Base-by-base conservation (phyloP, 176 grass and related monocot species). In the Hsuehochloa calcarea region DNA sequence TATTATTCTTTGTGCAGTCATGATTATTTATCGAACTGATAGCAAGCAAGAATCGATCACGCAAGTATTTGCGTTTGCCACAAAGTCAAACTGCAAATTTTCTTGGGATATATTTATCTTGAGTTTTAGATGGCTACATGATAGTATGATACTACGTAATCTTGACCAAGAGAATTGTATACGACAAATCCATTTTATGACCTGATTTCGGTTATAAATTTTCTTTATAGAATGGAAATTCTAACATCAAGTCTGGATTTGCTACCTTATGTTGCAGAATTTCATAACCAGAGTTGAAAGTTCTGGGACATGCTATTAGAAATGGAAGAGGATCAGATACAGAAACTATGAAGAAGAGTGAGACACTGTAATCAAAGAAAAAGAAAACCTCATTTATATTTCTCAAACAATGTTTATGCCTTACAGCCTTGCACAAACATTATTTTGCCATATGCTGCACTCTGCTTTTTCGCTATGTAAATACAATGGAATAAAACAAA, bases 31-130 rank as follows among this genome's bases (percentile, higher is more conserved):
- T 66, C 52, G 49, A 80, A 75, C 26, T 60, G 37, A 56, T 37
- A 14, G 35, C 26, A 65, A 65, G 26, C 70, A 78, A 47, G 25
- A 88, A 44, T 70, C 8, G 3, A 84, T 74, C 46, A 72, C 25
- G 15, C 4, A 80, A 43, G 35, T 66, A 50, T 5, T 55, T 77
- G 27, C 35, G 13, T 23, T 23, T 65, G 8, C 13, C 39, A 23
- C 23, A 47, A 55, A 79, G 58, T 89, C 59, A 89, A 74, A 25
- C 34, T 67, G 45, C 37, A 81, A 35, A 25, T 4, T 81, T 72
- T 67, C 3, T 9, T 75, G 25, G 10, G 13, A 40, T 38, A 7
- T 82, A 8, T 72, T 60, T 44, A 23, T 60, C 66, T 11, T 19
- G 50, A 31, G 43, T 14, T 60, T 75, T 26, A 59, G 38, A 82